A percentile compares a stretch with the other conserved stretches of the same genome.
phyloP scores from a whole-genome alignment of 805 yeast genomes.

The Pichia exigua region DNA sequence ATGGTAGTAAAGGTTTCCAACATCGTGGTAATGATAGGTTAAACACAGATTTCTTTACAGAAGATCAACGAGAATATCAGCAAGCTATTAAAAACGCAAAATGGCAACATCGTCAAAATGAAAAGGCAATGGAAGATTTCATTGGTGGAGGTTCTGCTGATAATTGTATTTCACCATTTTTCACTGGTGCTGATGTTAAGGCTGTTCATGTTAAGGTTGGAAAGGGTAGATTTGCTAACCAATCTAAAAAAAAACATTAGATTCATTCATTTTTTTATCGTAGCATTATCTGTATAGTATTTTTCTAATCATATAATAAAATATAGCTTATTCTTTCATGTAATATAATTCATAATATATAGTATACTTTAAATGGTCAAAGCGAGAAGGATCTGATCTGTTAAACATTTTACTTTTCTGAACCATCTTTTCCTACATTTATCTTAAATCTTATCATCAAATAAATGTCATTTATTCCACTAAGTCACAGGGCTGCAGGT shows the following conservation, averaged over 20 bases:
- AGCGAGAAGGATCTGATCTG: background rate
- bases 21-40: constrained; percentile 51
- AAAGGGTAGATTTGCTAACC: constrained; percentile 72
- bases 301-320: background rate
- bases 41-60: constrained; percentile 62
- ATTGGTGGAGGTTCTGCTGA: constrained; percentile 93
- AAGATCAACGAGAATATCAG: constrained; percentile 90
- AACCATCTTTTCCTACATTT: no score
- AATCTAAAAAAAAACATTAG: constrained; percentile 36
- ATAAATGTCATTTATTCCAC: constrained; percentile 26
- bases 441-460: background rate
- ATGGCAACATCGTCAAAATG: constrained; percentile 82
- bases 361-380: background rate
- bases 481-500: constrained; percentile 80
- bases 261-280: background rate
- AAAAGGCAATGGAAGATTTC: constrained; percentile 79
- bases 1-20: constrained; percentile 74
- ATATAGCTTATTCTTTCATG: background rate
- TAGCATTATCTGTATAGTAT: background rate
- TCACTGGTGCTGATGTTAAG: constrained; percentile 45
- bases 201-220: constrained; percentile 75
- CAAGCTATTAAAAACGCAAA: constrained; percentile 81
- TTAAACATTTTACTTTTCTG: no score
- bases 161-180: constrained; percentile 83
- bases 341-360: no score